Base-by-base conservation (phyloP, 2,329 filamentous ascomycete species). In the Aspergillus pseudotamarii region DNA sequence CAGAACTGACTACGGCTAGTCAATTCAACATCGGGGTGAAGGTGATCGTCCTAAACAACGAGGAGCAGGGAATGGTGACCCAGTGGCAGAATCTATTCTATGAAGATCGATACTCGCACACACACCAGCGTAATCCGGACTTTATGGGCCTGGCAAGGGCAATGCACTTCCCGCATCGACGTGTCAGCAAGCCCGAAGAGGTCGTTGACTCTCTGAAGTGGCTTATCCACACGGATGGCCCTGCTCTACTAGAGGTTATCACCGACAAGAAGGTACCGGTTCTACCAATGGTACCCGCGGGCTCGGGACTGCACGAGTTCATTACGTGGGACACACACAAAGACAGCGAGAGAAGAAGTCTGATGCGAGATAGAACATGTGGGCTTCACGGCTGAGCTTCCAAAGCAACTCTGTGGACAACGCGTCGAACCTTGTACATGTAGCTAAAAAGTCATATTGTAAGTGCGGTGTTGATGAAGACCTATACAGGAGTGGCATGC, bases 71-170 rank as follows among this genome's bases (percentile, higher is more conserved):
- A 57, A 96, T 96, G 93, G 92, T 96, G 46, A 95, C 92, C 1
- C 92, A 96, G 80, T 96, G 92, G 92, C 93, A 96, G 80, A 92
- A 91, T 70, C 86, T 96, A 66, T 96, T 96, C 82, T 96, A 94
- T 82, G 89, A 95, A 76, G 91, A 96, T 75, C 87, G 93, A 72
- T 96, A 86, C 75, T 72, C 91, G 30, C 92, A 95, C 77, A 95
- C 92, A 0, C 93, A 96, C 77, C 92, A 94, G 80, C 83, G 85
- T 72, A 96, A 96, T 77, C 91, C 93, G 19, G 88, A 96, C 76
- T 96, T 96, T 75, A 89, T 92, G 81, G 95, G 93, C 84, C 83
- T 96, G 36, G 87, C 91, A 38, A 12, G 28, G 16, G 57, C 56
- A 23, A 66, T 66, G 64, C 53, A 59, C 10, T 23, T 57, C 6